phyloP scores from a whole-genome alignment of 345 rosid genomes.

The Gynandropsis gynandra region DNA sequence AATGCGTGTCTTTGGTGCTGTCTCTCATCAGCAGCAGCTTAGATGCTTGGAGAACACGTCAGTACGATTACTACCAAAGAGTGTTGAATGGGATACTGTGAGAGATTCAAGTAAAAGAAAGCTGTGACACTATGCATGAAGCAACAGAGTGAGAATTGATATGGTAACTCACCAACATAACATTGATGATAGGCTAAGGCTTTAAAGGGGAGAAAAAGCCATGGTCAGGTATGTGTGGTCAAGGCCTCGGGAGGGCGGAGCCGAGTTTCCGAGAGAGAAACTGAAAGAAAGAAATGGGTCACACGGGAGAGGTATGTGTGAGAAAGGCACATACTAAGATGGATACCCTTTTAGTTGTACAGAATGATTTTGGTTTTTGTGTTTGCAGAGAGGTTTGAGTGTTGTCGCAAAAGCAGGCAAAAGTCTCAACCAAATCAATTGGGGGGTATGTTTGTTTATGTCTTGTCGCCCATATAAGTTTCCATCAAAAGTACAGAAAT shows the following conservation, averaged over 20 bases:
- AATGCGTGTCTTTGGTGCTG: slow-evolving; percentile 84
- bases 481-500: too few relatives aligned
- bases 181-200: too few relatives aligned
- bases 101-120: slow-evolving; percentile 18
- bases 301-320: background rate
- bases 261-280: background rate
- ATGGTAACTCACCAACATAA: too few relatives aligned
- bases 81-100: slow-evolving; percentile 83
- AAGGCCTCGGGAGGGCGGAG: too few relatives aligned
- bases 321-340: background rate
- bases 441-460: background rate
- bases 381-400: slow-evolving; percentile 4
- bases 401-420: background rate
- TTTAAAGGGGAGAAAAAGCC: too few relatives aligned
- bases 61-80: slow-evolving; percentile 83
- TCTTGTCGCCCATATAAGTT: too few relatives aligned
- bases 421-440: background rate
- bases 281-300: slow-evolving; percentile 2
- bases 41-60: slow-evolving; percentile 92
- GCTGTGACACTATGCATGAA: too few relatives aligned
- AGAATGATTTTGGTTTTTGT: background rate
- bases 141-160: too few relatives aligned
- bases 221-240: too few relatives aligned
- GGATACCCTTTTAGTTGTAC: slow-evolving; percentile 8
- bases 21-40: slow-evolving; percentile 79